Evolutionary conservation across 129 eudicot species (phyloP).

Genomic region (Lactuca sativa): DNA sequence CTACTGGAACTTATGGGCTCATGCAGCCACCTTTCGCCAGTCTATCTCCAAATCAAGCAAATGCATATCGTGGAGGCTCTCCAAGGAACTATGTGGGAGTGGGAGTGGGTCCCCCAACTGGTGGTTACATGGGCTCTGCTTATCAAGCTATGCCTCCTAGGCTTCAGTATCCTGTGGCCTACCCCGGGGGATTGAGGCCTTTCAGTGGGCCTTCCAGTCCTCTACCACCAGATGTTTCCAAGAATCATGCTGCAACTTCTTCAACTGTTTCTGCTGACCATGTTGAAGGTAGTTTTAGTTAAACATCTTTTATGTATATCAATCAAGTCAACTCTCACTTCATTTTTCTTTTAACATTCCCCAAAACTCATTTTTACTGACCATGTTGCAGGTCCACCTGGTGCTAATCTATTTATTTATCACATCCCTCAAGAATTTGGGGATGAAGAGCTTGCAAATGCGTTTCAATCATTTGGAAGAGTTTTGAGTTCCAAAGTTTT

Average conservation of each 20-base stretch:
- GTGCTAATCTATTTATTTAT: conserved; percentile 90
- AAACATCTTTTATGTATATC: conserved; percentile 1
- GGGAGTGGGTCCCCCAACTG: conserved; percentile 37
- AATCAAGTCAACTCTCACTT: neutral
- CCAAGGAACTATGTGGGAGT: conserved; percentile 57
- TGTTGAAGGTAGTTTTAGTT: conserved; percentile 80
- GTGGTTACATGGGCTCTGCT: conserved; percentile 60
- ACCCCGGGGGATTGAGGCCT: conserved; percentile 74
- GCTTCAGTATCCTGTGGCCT: conserved; percentile 73
- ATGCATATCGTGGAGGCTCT: conserved; percentile 53
- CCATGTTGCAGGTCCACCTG: conserved; percentile 71
- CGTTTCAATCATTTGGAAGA: conserved; percentile 78
- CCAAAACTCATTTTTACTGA: neutral
- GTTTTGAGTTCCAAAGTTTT: conserved; percentile 91
- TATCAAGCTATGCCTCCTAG: conserved; percentile 63
- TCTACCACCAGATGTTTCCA: conserved; percentile 51
- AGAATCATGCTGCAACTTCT: conserved; percentile 69
- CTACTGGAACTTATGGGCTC: conserved; percentile 85
- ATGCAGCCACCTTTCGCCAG: conserved; percentile 69
- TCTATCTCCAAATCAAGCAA: conserved; percentile 69
- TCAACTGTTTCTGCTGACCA: conserved; percentile 75
- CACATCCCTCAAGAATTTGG: conserved; percentile 97
- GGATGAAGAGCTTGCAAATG: conserved; percentile 85
- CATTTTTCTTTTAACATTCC: neutral
- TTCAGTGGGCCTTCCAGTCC: conserved; percentile 78